Percentiles rank a stretch among this genome's conserved stretches.
Evolutionary conservation across 129 eudicot genomes (phyloP).

Genomic region (Artemisia tridentata): DNA sequence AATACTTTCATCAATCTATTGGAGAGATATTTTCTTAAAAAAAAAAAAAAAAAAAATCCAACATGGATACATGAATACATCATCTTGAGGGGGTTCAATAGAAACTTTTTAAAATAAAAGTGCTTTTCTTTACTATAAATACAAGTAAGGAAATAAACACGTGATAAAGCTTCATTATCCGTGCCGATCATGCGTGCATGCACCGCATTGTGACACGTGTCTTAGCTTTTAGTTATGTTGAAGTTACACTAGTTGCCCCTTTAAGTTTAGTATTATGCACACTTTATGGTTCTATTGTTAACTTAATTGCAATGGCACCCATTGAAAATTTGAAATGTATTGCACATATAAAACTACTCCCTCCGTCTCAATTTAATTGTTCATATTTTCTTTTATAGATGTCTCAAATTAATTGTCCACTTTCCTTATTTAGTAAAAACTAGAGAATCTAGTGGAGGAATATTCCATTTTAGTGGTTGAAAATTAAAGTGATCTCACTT

Average conservation of each 20-base stretch:
- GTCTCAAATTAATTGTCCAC: too few species aligned
- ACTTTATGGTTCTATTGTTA: not conserved
- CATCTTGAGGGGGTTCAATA: slow-evolving; percentile 16
- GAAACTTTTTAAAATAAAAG: not conserved
- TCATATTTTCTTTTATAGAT: too few species aligned
- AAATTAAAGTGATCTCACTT: too few species aligned
- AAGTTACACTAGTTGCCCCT: slow-evolving; percentile 2
- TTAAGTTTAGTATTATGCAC: not conserved
- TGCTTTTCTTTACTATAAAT: slow-evolving; percentile 6
- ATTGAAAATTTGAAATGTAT: too few species aligned
- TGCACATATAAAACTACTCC: too few species aligned
- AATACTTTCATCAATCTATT: not conserved
- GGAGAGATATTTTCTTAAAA: slow-evolving; percentile 7
- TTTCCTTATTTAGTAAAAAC: too few species aligned
- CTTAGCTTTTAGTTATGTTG: not conserved
- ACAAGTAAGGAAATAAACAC: slow-evolving; percentile 14
- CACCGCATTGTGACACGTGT: slow-evolving; percentile 25
- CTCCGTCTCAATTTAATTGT: too few species aligned
- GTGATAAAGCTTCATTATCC: slow-evolving; percentile 34
- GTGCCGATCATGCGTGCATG: slow-evolving; percentile 24
- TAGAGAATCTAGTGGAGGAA: too few species aligned
- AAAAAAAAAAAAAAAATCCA: not conserved
- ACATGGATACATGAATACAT: not conserved
- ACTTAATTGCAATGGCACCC: not conserved
- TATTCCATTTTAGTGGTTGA: too few species aligned